Base-by-base conservation (phyloP, 768 basidiomycete species). In the Agaricus subrufescens region DNA sequence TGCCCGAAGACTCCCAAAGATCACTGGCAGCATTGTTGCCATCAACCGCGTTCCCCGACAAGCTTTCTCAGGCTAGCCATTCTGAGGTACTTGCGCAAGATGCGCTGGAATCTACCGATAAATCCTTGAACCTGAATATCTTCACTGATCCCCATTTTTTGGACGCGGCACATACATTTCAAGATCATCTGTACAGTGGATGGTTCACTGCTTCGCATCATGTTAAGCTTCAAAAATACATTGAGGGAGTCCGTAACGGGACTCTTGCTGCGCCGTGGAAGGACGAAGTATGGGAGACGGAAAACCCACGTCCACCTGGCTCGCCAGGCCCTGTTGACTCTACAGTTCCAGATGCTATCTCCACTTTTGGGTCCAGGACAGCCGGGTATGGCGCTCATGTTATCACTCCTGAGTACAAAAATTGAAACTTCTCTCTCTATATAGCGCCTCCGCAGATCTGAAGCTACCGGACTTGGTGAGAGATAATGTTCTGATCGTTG, bases 201-300 rank as follows among this genome's bases (percentile, higher is more conserved):
- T 84, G 79, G 78, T 68, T 80, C 47, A 74, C 77, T 1, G 69
- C 74, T 34, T 62, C 73, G 1, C 79, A 83, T 52, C 51, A 54
- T 11, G 71, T 70, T 34, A 74, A 75, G 53, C 71, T 83, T 9
- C 58, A 63, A 26, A 66, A 72, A 58, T 84, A 77, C 63, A 57
- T 73, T 44, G 67, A 70, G 14, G 81, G 78, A 15, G 70, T 83
- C 23, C 58, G 60, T 2, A 63, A 71, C 12, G 83, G 83, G 1
- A 74, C 69, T 7, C 53, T 82, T 34, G 75, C 81, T 30, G 83
- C 77, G 11, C 74, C 80, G 39, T 85, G 83, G 82, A 86, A 86
- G 62, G 84, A 86, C 61, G 80, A 85, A 34, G 75, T 72, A 34
- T 86, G 84, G 84, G 75, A 75, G 47, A 67, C 65, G 39, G 75